phyloP scores from a whole-genome alignment of 2,329 filamentous ascomycete genomes.

The Hymenoscyphus fraxineus region DNA sequence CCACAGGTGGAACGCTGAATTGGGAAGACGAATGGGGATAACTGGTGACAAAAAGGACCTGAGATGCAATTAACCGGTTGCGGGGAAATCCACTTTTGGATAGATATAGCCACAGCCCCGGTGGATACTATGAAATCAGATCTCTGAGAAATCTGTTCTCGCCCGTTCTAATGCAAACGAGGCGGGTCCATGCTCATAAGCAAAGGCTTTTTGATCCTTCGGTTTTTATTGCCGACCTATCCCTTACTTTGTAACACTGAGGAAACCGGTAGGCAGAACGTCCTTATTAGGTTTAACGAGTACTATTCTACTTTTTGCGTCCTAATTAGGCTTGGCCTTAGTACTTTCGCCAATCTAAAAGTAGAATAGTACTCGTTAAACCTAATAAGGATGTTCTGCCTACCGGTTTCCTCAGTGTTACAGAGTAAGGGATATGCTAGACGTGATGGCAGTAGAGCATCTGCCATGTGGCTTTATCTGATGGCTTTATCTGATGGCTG shows the following conservation, averaged over 20 bases:
- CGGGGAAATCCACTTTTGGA: background rate
- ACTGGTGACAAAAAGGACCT: constrained; percentile 15
- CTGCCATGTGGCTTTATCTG: constrained; percentile 15
- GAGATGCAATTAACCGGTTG: constrained; percentile 5
- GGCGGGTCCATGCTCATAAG: constrained; percentile 19
- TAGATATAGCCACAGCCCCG: constrained; percentile 22
- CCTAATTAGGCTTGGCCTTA: no score
- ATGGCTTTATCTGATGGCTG: constrained; percentile 25
- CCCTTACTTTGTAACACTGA: no score
- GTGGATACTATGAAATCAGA: constrained; percentile 16
- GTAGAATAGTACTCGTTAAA: no score
- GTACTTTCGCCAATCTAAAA: no score
- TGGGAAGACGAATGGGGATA: constrained; percentile 10
- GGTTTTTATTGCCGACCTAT: constrained; percentile 12
- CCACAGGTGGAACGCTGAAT: background rate
- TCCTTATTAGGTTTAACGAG: no score
- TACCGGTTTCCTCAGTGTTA: no score
- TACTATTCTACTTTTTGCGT: no score
- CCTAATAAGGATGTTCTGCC: no score
- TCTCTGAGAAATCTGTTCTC: constrained; percentile 20
- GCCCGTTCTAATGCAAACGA: constrained; percentile 18
- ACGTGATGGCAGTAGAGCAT: constrained; percentile 2
- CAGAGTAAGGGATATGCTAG: no score
- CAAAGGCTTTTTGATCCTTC: constrained; percentile 22
- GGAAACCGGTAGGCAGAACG: no score